Evolutionary conservation across 148 eudicot genomes (phyloP), one percentile per base, ranked within the genome.

Genomic region (Amaranthus cruentus): DNA sequence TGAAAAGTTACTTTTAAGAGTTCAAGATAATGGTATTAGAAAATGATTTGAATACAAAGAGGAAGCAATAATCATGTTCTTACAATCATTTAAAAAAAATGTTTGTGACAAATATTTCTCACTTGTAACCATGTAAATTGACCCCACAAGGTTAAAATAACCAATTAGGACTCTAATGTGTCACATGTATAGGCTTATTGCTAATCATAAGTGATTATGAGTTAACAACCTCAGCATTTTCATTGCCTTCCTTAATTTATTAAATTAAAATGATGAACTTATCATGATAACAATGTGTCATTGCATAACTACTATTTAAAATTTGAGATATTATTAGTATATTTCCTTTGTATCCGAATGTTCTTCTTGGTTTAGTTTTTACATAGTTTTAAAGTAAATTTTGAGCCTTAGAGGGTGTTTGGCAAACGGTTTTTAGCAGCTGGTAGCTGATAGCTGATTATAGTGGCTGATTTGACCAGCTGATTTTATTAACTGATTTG

Each of bases 111-210:
- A 47, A 66, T 48, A 49, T 48, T 15, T 66, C 42, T 15, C 55
- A 66, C 54, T 66, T 66, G 43, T 49, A 47, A 80, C 57, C 44
- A 47, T 60, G 71, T 58, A 71, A 68, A 70, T 60, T 73, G 80
- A 72, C 80, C 85, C 85, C 68, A 68, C 73, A 51, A 78, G 66
- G 73, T 82, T 72, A 75, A 82, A 70, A 75, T 78, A 78, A 72
- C 76, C 60, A 53, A 74, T 79, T 73, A 47, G 59, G 59, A 75
- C 62, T 47, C 79, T 65, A 28, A 28, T 28, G 2, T 28, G 38
- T 28, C 38, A 28, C 38, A 28, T 28, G 38, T 28, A 28, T 28
- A 28, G 38, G 38, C 38, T 28, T 28, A 28, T 28, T n/a, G 69
- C 63, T 72, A 81, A 75, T 66, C 62, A 67, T 47, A 57, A 51